These are phyloP conservation scores for Acanthamoeba lenticulata DNA, from an alignment of 208 protist species.

Conservation along the genomic window DNA sequence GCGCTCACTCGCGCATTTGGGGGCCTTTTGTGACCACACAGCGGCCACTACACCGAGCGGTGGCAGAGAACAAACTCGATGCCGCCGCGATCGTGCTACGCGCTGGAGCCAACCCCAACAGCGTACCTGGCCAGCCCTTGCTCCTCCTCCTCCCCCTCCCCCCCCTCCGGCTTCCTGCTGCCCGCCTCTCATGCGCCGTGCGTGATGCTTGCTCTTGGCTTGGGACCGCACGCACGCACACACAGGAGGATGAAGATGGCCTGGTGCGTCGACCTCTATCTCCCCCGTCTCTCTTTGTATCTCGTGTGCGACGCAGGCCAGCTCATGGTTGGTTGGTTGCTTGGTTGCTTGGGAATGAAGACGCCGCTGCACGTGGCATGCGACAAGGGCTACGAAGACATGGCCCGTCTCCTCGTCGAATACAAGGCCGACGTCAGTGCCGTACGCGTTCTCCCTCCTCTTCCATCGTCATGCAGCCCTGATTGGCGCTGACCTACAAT, in stretches of 20 bases:
- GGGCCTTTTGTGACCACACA: neutral
- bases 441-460: neutral
- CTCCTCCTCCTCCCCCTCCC: neutral
- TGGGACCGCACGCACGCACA: neutral
- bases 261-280: neutral
- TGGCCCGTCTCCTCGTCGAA: neutral
- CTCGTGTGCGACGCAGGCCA: too few species aligned
- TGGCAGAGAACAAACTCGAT: neutral
- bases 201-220: neutral
- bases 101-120: neutral
- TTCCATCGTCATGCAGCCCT: neutral
- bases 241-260: neutral
- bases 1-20: neutral
- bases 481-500: too few species aligned
- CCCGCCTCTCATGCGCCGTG: neutral
- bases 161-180: too few species aligned
- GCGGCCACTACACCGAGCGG: constrained; percentile 32
- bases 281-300: too few species aligned
- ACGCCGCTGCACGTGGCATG: constrained; percentile 3
- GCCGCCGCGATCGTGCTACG: neutral
- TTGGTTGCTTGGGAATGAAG: neutral
- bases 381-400: constrained; percentile 33
- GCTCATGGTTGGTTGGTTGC: too few species aligned
- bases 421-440: constrained; percentile 4
- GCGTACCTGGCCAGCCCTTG: too few species aligned